These are phyloP conservation scores for Lodderomyces theae DNA, from an alignment of 1,139 yeast species.

Conservation along the genomic window DNA sequence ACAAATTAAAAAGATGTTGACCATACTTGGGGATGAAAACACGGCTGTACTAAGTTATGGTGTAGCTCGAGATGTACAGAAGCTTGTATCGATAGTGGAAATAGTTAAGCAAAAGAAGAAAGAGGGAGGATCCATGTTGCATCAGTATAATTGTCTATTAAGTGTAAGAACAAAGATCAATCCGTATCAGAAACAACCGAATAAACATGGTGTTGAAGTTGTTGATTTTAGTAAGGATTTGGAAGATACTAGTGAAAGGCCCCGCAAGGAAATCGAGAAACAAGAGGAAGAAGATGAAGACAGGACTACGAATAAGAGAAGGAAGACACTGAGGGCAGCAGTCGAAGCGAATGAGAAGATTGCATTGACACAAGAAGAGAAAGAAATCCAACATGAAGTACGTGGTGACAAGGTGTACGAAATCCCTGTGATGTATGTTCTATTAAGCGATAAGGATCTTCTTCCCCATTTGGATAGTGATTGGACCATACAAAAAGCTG, in stretches of 20 bases:
- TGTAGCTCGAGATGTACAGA: constrained; percentile 22
- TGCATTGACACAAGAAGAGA: constrained; percentile 4
- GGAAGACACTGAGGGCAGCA: constrained; percentile 4
- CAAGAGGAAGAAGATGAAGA: constrained; percentile 4
- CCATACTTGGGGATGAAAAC: constrained; percentile 10
- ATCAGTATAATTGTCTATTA: constrained; percentile 14
- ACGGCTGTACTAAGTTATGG: constrained; percentile 17
- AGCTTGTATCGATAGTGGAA: constrained; percentile 26
- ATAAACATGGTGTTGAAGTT: background rate
- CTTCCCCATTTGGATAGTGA: constrained; percentile 4
- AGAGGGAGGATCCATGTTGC: background rate
- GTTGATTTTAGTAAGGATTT: background rate
- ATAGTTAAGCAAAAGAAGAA: constrained; percentile 20
- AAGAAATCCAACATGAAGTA: constrained; percentile 10
- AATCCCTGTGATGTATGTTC: constrained; percentile 21
- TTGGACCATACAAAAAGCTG: constrained; percentile 19
- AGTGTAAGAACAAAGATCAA: constrained; percentile 10
- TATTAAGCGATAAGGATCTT: constrained; percentile 14
- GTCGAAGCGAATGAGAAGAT: too few relatives aligned
- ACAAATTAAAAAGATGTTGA: constrained; percentile 18
- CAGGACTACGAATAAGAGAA: background rate
- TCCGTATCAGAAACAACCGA: constrained; percentile 12
- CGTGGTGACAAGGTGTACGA: constrained; percentile 19
- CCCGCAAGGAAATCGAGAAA: constrained; percentile 3
- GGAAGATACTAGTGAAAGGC: background rate